Conservation (phyloP, 2,329 filamentous ascomycete species). For the Alternaria postmessia region DNA sequence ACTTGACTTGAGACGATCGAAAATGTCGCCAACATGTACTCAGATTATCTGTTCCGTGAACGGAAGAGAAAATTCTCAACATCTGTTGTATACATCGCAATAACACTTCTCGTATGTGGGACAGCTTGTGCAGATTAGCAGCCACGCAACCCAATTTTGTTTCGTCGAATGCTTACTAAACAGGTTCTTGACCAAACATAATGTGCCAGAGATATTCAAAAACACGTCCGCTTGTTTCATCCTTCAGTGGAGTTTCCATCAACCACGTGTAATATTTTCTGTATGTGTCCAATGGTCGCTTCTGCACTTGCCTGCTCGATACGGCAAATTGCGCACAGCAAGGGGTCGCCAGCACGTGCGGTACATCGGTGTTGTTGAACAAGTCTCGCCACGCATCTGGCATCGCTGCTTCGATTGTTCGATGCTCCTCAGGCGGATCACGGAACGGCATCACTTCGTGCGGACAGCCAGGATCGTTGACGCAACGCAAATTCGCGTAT, state of each 20-base stretch:
- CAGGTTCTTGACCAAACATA: conserved; percentile 32
- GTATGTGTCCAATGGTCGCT: conserved; percentile 39
- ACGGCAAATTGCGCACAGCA: conserved; percentile 56
- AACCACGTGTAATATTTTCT: conserved; percentile 33
- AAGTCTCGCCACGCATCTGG: conserved; percentile 27
- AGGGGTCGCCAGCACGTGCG: conserved; percentile 51
- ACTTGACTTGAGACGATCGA: background rate
- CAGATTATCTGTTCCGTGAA: background rate
- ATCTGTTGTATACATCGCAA: conserved; percentile 32
- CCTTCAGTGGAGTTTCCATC: conserved; percentile 30
- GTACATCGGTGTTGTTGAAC: conserved; percentile 21
- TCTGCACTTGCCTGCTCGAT: conserved; percentile 36
- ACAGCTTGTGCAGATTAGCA: conserved; percentile 25
- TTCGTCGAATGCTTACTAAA: conserved; percentile 28
- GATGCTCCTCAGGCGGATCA: conserved; percentile 25
- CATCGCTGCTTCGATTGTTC: conserved; percentile 25
- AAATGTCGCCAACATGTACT: background rate
- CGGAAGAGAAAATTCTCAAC: background rate
- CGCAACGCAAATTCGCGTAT: conserved; percentile 54
- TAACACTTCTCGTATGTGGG: conserved; percentile 28
- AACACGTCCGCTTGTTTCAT: conserved; percentile 31
- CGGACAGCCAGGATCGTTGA: conserved; percentile 51
- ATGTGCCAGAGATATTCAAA: conserved; percentile 42
- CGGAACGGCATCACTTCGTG: conserved; percentile 49
- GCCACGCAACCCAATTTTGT: background rate